These are phyloP conservation scores for Colletotrichum sublineola DNA, from an alignment of 2,329 filamentous ascomycete species.

Conservation along the genomic window DNA sequence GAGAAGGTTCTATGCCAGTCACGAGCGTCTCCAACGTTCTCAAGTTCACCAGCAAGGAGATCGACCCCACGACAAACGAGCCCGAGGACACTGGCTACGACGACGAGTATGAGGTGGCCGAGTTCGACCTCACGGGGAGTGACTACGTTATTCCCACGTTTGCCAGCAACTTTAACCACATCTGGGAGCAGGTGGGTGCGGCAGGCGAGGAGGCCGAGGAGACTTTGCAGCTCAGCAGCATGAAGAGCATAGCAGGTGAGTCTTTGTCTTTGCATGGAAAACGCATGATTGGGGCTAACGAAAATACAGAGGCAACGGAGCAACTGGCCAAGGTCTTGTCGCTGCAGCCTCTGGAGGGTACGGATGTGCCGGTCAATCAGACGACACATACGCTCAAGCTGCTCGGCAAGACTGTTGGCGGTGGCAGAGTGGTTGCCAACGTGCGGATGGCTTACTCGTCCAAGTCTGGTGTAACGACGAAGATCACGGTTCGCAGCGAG, in stretches of 20 bases:
- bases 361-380: conserved; percentile 88
- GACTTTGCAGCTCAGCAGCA: conserved; percentile 86
- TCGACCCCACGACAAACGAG: conserved; percentile 93
- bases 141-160: conserved; percentile 96
- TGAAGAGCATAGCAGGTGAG: conserved; percentile 93
- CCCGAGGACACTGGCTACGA: conserved; percentile 94
- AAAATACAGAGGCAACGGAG: conserved; percentile 85
- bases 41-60: conserved; percentile 98
- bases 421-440: conserved; percentile 87
- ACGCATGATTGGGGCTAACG: conserved; percentile 39
- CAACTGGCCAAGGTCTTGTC: conserved; percentile 88
- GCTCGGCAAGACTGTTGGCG: conserved; percentile 93
- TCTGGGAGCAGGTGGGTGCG: conserved; percentile 95
- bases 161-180: conserved; percentile 92
- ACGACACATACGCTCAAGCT: conserved; percentile 96
- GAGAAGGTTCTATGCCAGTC: conserved; percentile 81
- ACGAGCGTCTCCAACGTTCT: conserved; percentile 91
- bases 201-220: conserved; percentile 90
- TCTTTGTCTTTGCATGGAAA: conserved; percentile 43
- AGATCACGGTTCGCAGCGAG: conserved; percentile 92
- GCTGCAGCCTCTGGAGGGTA: conserved; percentile 93
- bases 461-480: conserved; percentile 94
- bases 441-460: conserved; percentile 95
- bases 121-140: conserved; percentile 89
- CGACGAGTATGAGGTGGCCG: conserved; percentile 96